Conservation (phyloP, 495 filamentous ascomycete species). For the Apodospora peruviana region DNA sequence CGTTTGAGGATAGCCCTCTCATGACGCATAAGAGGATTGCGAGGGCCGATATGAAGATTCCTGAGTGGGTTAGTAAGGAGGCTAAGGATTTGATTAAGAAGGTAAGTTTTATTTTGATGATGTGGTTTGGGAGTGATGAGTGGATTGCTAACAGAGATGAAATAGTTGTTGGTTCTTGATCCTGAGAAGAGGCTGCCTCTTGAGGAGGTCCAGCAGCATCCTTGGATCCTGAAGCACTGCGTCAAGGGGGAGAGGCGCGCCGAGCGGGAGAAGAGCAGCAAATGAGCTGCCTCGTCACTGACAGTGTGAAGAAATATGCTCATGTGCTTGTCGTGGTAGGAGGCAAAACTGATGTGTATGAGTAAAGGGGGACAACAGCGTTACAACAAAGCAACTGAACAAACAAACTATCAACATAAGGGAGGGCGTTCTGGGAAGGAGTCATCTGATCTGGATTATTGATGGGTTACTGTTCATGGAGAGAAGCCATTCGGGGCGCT, state of each 20-base stretch:
- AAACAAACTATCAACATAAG: too few relatives aligned
- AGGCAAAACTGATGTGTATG: too few relatives aligned
- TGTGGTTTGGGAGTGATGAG: background rate
- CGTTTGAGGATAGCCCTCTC: slow-evolving; percentile 90
- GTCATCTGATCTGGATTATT: too few relatives aligned
- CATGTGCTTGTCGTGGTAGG: too few relatives aligned
- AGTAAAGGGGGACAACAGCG: background rate
- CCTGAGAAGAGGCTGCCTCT: slow-evolving; percentile 89
- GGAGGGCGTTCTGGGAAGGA: too few relatives aligned
- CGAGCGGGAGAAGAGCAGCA: slow-evolving; percentile 40
- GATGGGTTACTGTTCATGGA: too few relatives aligned
- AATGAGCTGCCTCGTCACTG: slow-evolving; percentile 18
- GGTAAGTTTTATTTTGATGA: slow-evolving; percentile 36
- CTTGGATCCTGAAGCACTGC: slow-evolving; percentile 98
- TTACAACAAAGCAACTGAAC: too few relatives aligned
- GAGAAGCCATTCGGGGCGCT: too few relatives aligned
- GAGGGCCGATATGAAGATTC: slow-evolving; percentile 86
- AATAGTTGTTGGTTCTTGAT: slow-evolving; percentile 82
- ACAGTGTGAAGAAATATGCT: too few relatives aligned
- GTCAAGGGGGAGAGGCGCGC: slow-evolving; percentile 63
- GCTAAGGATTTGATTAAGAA: slow-evolving; percentile 88
- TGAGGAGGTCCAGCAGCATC: slow-evolving; percentile 83
- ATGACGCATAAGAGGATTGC: slow-evolving; percentile 93
- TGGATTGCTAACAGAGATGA: background rate
- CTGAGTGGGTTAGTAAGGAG: slow-evolving; percentile 83